These are phyloP conservation scores for Arabidopsis hybrid DNA, from an alignment of 441 rosid genomes.

Conservation along the genomic window DNA sequence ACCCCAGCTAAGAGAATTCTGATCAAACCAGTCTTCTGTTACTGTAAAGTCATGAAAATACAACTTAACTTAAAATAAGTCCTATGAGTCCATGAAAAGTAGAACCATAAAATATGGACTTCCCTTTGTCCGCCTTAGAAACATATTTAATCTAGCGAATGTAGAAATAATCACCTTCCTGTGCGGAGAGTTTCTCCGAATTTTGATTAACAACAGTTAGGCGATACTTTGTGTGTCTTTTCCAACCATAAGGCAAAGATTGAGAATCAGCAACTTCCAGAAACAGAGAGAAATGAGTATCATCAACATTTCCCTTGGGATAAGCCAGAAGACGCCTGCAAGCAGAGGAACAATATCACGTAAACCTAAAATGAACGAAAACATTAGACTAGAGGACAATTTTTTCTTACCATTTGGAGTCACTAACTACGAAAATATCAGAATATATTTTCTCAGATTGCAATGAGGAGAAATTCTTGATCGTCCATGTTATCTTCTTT, in stretches of 20 bases:
- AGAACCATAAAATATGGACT: too few relatives aligned
- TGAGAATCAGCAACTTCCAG: background rate
- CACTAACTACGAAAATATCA: background rate
- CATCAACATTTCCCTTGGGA: background rate
- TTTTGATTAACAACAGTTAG: slow-evolving; percentile 23
- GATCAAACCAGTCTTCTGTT: background rate
- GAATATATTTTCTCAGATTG: background rate
- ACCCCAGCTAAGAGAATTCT: background rate
- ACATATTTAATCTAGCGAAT: too few relatives aligned
- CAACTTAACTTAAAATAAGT: background rate
- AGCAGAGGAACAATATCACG: background rate
- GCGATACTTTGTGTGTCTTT: background rate
- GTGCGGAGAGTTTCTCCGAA: background rate
- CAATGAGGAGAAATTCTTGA: background rate
- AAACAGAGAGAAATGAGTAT: background rate
- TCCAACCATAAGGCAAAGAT: slow-evolving; percentile 26
- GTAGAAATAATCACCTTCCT: background rate
- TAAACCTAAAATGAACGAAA: background rate
- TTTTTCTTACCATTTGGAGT: background rate
- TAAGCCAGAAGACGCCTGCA: background rate
- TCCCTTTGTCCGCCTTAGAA: too few relatives aligned
- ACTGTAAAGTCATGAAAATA: background rate
- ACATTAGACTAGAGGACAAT: background rate
- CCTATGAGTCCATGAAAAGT: too few relatives aligned
- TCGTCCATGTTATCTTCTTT: background rate